phyloP scores from a whole-genome alignment of 2,329 filamentous ascomycete genomes.

The Clarireedia paspali region DNA sequence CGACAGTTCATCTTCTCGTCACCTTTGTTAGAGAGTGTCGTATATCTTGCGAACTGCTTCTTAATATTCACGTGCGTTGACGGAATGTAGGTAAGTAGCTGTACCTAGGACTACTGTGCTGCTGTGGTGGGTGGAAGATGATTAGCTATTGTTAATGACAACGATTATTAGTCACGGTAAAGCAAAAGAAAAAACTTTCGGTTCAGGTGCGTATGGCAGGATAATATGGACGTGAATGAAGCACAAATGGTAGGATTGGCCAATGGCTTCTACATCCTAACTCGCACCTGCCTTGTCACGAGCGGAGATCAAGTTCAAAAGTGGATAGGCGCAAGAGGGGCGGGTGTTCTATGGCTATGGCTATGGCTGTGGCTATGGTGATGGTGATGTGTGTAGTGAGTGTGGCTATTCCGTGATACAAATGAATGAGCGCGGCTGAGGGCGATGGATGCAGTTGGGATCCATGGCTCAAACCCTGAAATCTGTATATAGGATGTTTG shows the following conservation, averaged over 20 bases:
- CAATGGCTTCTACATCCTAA: background rate
- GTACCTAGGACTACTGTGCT: background rate
- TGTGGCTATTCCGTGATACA: too few species aligned
- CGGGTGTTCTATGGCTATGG: background rate
- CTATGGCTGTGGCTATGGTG: too few species aligned
- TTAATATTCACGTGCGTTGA: background rate
- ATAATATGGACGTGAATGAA: background rate
- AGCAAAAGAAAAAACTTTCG: background rate
- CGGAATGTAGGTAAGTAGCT: background rate
- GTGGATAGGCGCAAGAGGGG: conserved; percentile 15
- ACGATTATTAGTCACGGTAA: background rate
- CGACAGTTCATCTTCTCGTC: background rate
- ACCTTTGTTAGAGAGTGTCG: background rate
- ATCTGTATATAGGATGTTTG: too few species aligned
- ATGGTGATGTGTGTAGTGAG: too few species aligned
- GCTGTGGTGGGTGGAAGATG: background rate
- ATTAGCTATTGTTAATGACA: background rate
- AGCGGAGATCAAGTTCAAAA: background rate
- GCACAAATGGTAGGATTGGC: background rate
- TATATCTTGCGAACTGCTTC: background rate
- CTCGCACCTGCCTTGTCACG: background rate
- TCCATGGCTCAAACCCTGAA: too few species aligned
- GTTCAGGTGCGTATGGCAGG: too few species aligned
- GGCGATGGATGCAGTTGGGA: too few species aligned
- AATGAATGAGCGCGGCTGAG: too few species aligned